Percentiles rank a stretch among this genome's conserved stretches.
These are phyloP conservation scores for Calocera cornea DNA, from an alignment of 768 basidiomycete genomes.

Conservation along the genomic window DNA sequence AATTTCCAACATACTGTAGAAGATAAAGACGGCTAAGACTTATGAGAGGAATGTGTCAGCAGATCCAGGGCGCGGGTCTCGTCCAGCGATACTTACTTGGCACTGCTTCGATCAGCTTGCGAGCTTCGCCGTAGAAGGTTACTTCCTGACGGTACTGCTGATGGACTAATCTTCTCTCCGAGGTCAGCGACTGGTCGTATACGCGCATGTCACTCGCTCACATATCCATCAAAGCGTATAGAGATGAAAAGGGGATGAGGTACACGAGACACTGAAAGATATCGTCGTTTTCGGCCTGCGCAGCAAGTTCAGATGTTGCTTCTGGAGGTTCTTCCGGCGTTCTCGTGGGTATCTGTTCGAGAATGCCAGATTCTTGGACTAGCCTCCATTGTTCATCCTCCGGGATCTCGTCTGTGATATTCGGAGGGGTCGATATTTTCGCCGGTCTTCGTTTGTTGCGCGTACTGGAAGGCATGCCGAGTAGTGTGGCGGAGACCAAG, in stretches of 20 bases:
- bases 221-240: slow-evolving; percentile 77
- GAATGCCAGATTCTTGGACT: slow-evolving; percentile 46
- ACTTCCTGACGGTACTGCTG: slow-evolving; percentile 61
- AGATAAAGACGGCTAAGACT: slow-evolving; percentile 66
- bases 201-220: slow-evolving; percentile 28
- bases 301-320: slow-evolving; percentile 5
- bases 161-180: slow-evolving; percentile 47
- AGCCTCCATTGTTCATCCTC: slow-evolving; percentile 71
- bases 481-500: neutral
- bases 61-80: neutral
- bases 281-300: slow-evolving; percentile 42
- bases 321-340: neutral
- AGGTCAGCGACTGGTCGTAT: slow-evolving; percentile 6
- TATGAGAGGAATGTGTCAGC: slow-evolving; percentile 2
- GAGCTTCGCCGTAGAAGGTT: slow-evolving; percentile 34
- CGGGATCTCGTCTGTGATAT: slow-evolving; percentile 37
- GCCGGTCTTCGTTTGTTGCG: slow-evolving; percentile 16
- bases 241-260: slow-evolving; percentile 60
- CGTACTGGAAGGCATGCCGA: neutral
- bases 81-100: slow-evolving; percentile 44
- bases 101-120: slow-evolving; percentile 48
- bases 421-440: slow-evolving; percentile 10
- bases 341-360: slow-evolving; percentile 16
- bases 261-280: slow-evolving; percentile 50
- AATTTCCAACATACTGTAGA: slow-evolving; percentile 43